Evolutionary conservation across 1,284 basidiomycete genomes (phyloP), one percentile per base, ranked within the genome.

Genomic region (Rhodotorula sp.): DNA sequence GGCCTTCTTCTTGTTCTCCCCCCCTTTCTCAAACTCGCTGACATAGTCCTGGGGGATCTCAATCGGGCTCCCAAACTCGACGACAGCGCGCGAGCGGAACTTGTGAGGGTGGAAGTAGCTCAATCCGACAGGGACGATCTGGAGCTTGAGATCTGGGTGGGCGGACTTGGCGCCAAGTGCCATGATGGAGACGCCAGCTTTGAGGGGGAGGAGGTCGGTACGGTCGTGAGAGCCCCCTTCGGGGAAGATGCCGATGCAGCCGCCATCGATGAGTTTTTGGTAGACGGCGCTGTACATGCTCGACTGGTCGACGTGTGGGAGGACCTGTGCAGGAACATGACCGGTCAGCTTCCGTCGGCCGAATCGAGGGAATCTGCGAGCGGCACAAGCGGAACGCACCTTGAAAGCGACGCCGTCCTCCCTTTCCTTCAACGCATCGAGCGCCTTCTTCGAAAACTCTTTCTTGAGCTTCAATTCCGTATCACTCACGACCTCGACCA

Each of bases 161-260:
- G 90, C 89, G 5, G 91, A 90, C 91, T 97, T 94, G 2, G 94
- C 94, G 47, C 94, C 94, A 8, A 98, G 85, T n/a, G 94, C 93
- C 94, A 98, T 97, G 75, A 97, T 86, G 2, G 93, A 90, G 58
- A 98, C 93, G 8, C 94, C 94, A 28, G 94, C 94, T 81, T 98
- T 98, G 57, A 98, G 85, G 1, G 94, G 94, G 48, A 97, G 85
- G 64, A 97, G 86, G 79, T 97, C 94, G 24, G 91, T 94, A 51
- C 94, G 88, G 81, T 98, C 94, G 81, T 98, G 94, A 67, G 94
- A 96, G 66, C 94, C 94, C 76, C 94, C 94, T 88, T 97, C 94
- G 57, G 94, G 94, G 79, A 97, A 97, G 75, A 98, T 95, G 59
- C 94, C 92, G 73, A 98, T 94, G 76, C 89, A 89, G 16, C 92